Base-by-base conservation (phyloP, 2,329 filamentous ascomycete genomes). In the Trichoderma oligosporum region DNA sequence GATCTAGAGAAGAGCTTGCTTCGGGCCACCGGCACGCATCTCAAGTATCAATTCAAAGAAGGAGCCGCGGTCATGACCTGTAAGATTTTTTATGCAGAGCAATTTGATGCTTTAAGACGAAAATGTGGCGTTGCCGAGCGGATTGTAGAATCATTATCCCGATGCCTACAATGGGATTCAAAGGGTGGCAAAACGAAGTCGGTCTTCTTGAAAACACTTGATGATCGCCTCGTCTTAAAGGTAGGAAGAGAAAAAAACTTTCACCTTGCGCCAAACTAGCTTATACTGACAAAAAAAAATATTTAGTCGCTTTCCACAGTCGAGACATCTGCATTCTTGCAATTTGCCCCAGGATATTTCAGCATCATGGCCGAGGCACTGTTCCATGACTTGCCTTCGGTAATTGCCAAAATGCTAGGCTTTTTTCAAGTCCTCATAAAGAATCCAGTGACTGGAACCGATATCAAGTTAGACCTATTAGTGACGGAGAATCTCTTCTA, bases 401-500 rank as follows among this genome's bases (percentile, higher is more conserved):
- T 96, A 39, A 99, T 99, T 67, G 94, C 94, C 27, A 99, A 99
- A 76, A 99, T 99, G 94, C 84, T 99, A 54, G 94, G 94, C 0
- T 95, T 99, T 71, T 99, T 96, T 75, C 93, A 97, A 66, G 88
- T 99, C 47, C 88, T 93, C 63, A 96, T 99, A 75, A 97, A 96
- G 75, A 97, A 97, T 65, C 90, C 94, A 0, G 80, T 83, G 16
- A 97, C 92, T 0, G 92, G 91, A 48, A 89, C 89, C 0, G 94
- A 99, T 69, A 93, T 96, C 71, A 96, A 96, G 69, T 90, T 93
- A 73, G 96, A 95, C 71, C 81, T 99, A 53, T 78, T 99, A 4
- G 82, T 99, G 16, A 99, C 97, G 85, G 94, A 99, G 74, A 99
- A 99, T 64, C 76, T 99, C 14, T 99, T 99, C 71, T 99, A 99